Evolutionary conservation across 768 basidiomycete genomes (phyloP), one percentile per base, ranked within the genome.

Genomic region (Chiua virens): DNA sequence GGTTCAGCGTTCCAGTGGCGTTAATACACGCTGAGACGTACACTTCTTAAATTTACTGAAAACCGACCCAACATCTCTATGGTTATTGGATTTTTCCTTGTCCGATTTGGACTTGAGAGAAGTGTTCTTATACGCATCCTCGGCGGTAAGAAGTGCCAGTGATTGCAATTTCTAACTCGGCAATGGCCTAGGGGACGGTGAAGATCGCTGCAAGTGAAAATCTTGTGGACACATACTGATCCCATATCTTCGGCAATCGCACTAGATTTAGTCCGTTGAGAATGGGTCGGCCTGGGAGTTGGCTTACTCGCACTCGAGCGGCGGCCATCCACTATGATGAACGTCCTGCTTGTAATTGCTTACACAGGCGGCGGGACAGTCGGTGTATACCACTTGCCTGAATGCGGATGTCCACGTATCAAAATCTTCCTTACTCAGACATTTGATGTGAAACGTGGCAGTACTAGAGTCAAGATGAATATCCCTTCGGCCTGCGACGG

Each of bases 401-500:
- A 91, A 80, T 23, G 85, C 83, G 22, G 73, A 55, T 80, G 88
- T 87, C 90, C 90, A 92, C 42, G 63, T 71, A 43, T 82, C 71
- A 56, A 89, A 92, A 61, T 92, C 90, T 9, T 82, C 80, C 17
- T 70, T 69, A 42, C 72, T 83, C n/a, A 89, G 69, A 64, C 87
- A 89, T 67, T 86, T 88, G 55, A 92, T 79, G 67, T 92, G 90
- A 64, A 92, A 92, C 1, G 87, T 92, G 23, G 85, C 85, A 39
- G 75, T 82, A 59, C 74, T 78, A 4, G 87, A 83, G 61, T 93
- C 90, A 42, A 93, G 75, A 59, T 91, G 89, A 44, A 92, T 89
- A 60, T 92, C 87, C 65, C 79, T 88, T 52, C 85, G 80, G 5
- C 85, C 85, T n/a, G 75, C 74, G 5, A 81, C 75, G 18, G 87